Conservation (phyloP, 768 basidiomycete genomes). For the Mycena albidolilacea region DNA sequence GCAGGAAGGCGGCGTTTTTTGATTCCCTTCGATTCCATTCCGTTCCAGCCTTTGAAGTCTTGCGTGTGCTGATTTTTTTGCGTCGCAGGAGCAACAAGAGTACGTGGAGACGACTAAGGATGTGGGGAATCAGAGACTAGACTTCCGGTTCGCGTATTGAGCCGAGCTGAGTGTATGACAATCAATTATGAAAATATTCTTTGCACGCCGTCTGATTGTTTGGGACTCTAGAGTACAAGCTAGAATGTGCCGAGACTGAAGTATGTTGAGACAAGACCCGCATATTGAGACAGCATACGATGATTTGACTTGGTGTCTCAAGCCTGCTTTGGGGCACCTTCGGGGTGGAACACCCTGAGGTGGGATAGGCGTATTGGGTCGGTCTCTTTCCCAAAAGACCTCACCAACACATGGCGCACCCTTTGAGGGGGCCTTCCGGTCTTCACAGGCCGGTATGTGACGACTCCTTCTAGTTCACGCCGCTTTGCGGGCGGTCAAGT, state of each 20-base stretch:
- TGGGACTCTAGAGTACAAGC: too few relatives aligned
- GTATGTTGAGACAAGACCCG: too few relatives aligned
- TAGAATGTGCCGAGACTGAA: too few relatives aligned
- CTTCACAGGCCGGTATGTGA: neutral
- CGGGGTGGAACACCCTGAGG: neutral
- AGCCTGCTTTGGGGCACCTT: neutral
- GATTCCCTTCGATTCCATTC: too few relatives aligned
- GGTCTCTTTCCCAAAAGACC: neutral
- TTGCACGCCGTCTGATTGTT: too few relatives aligned
- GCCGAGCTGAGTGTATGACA: too few relatives aligned
- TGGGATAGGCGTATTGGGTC: neutral
- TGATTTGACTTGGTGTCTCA: neutral
- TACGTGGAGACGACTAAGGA: conserved; percentile 77
- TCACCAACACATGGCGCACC: neutral
- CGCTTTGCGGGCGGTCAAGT: neutral
- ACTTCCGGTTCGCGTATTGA: conserved; percentile 75
- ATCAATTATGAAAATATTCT: too few relatives aligned
- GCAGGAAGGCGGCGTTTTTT: too few relatives aligned
- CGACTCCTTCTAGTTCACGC: neutral
- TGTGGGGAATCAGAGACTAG: conserved; percentile 70
- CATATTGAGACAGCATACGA: too few relatives aligned
- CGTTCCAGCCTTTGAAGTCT: too few relatives aligned
- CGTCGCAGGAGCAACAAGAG: conserved; percentile 63
- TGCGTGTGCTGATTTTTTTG: neutral
- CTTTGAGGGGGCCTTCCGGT: neutral